These are phyloP conservation scores for Penstemon newberryi DNA, from an alignment of 257 asterid species.

Conservation along the genomic window DNA sequence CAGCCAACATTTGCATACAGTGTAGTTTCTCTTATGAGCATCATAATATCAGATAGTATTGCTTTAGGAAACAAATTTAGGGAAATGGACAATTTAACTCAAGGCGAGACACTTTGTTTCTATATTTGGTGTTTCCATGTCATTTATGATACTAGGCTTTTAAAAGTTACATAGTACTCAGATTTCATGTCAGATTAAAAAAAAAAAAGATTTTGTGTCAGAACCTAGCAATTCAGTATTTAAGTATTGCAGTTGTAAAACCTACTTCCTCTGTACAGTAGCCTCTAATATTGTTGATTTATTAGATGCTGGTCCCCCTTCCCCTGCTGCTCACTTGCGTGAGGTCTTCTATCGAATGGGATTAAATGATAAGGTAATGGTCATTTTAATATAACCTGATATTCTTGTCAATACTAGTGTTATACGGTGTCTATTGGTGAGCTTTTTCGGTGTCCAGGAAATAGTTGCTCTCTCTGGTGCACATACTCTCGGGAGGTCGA, in stretches of 20 bases:
- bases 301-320: conserved; percentile 96
- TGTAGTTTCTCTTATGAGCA: not conserved
- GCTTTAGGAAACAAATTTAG: not conserved
- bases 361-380: conserved; percentile 74
- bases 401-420: conserved; percentile 12
- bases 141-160: not conserved
- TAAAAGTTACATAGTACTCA: not conserved
- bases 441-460: conserved; percentile 56
- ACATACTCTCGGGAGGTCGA: conserved; percentile 92
- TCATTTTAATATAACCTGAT: conserved; percentile 15
- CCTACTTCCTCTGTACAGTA: conserved; percentile 12
- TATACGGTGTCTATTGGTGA: conserved; percentile 11
- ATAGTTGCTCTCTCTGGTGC: conserved; percentile 99
- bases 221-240: conserved; percentile 18
- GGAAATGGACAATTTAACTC: not conserved
- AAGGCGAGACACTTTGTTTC: not conserved
- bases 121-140: conserved; percentile 5
- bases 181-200: not conserved
- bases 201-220: not conserved
- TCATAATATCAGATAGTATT: not conserved
- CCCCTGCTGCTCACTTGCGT: conserved; percentile 94
- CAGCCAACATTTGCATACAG: not conserved
- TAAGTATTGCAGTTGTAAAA: conserved; percentile 12
- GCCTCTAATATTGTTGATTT: conserved; percentile 26
- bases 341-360: conserved; percentile 97